Percentiles rank a stretch among this genome's conserved stretches.
Evolutionary conservation across 768 basidiomycete genomes (phyloP).

Genomic region (Hericium coralloides): DNA sequence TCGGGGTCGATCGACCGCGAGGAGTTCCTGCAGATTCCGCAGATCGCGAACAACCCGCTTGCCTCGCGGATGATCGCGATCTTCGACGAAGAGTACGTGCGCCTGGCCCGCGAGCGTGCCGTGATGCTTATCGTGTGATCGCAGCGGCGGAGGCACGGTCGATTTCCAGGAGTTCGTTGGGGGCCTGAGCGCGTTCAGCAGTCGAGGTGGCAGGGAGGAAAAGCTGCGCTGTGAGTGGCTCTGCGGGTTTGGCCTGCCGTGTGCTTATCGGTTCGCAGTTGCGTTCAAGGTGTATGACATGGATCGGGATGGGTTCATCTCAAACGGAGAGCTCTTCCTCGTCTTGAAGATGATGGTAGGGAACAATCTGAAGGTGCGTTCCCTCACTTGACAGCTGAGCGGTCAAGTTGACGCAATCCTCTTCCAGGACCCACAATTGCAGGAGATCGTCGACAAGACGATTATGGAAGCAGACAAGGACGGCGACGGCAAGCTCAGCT

Average conservation of each 20-base stretch:
- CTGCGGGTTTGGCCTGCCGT: not conserved
- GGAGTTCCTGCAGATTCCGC: slow-evolving; percentile 97
- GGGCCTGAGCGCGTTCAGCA: slow-evolving; percentile 95
- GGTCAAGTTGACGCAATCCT: not conserved
- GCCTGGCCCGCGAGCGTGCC: not conserved
- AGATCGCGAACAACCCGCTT: slow-evolving; percentile 95
- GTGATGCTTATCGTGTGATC: not conserved
- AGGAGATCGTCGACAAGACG: slow-evolving; percentile 99
- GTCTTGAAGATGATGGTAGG: slow-evolving; percentile 99
- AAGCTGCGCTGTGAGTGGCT: slow-evolving; percentile 78
- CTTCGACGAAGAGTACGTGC: slow-evolving; percentile 94
- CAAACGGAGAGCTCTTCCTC: slow-evolving; percentile 96
- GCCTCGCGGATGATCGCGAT: slow-evolving; percentile 98
- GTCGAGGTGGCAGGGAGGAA: slow-evolving; percentile 93
- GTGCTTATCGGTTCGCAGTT: slow-evolving; percentile 41
- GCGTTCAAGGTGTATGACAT: slow-evolving; percentile 99
- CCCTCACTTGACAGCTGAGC: not conserved
- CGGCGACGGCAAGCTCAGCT: slow-evolving; percentile 93
- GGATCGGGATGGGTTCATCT: slow-evolving; percentile 95
- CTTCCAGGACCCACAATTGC: slow-evolving; percentile 87
- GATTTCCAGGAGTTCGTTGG: slow-evolving; percentile 99
- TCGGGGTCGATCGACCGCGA: slow-evolving; percentile 98
- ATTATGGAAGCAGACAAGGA: slow-evolving; percentile 99
- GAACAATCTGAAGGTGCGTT: slow-evolving; percentile 85
- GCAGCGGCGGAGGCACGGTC: slow-evolving; percentile 95